Percentiles rank a stretch among this genome's conserved stretches.
phyloP scores from a whole-genome alignment of 805 yeast species.

The Suhomyces vadensis region DNA sequence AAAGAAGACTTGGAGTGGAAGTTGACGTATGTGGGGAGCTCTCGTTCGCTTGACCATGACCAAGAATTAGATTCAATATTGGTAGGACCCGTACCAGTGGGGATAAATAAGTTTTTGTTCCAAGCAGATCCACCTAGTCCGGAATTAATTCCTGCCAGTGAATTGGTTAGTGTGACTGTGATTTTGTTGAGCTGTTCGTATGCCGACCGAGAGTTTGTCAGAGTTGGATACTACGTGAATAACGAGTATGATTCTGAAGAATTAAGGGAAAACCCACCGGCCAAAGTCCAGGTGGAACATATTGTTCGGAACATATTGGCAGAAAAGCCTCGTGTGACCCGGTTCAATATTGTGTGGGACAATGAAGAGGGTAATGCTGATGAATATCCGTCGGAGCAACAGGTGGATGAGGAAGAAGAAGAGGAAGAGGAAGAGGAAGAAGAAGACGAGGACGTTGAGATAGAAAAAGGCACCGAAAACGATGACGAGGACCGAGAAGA shows the following conservation, averaged over 20 bases:
- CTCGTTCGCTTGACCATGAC: slow-evolving; percentile 91
- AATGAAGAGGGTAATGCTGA: slow-evolving; percentile 63
- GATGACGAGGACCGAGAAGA: slow-evolving; percentile 17
- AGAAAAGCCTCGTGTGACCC: slow-evolving; percentile 95
- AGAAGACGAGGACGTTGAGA: slow-evolving; percentile 25
- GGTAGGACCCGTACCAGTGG: slow-evolving; percentile 99
- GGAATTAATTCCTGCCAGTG: slow-evolving; percentile 93
- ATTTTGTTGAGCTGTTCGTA: slow-evolving; percentile 90
- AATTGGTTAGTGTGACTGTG: slow-evolving; percentile 92
- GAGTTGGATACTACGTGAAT: slow-evolving; percentile 97
- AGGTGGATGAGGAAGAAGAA: slow-evolving; percentile 48
- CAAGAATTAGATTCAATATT: slow-evolving; percentile 93
- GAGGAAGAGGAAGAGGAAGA: slow-evolving; percentile 32
- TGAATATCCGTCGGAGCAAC: slow-evolving; percentile 76
- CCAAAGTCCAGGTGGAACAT: slow-evolving; percentile 88
- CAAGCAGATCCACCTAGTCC: slow-evolving; percentile 97
- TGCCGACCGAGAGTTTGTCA: slow-evolving; percentile 89
- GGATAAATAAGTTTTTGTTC: slow-evolving; percentile 88
- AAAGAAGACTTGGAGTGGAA: slow-evolving; percentile 97
- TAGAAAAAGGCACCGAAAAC: slow-evolving; percentile 17
- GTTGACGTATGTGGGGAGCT: slow-evolving; percentile 93
- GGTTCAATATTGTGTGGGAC: slow-evolving; percentile 97
- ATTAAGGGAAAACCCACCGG: slow-evolving; percentile 88
- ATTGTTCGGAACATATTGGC: slow-evolving; percentile 93
- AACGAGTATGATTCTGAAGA: slow-evolving; percentile 96